Base-by-base conservation (phyloP, 1,284 basidiomycete genomes). In the Mycosarcoma mackinlayi region DNA sequence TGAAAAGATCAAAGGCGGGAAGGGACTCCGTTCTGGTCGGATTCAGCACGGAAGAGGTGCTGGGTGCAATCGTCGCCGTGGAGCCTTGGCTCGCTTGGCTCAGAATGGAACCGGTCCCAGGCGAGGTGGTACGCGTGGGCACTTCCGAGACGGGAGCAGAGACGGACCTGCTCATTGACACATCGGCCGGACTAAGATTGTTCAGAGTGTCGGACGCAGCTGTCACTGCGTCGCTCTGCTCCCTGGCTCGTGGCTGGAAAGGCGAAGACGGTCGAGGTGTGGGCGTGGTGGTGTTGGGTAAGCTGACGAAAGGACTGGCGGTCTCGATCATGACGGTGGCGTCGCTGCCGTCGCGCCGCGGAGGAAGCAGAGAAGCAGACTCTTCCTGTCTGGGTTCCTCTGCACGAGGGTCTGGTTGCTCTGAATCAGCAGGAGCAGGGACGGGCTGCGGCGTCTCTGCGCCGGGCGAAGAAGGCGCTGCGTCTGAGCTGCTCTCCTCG, bases 401-500 rank as follows among this genome's bases (percentile, higher is more conserved):
- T 1, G 18, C 25, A 18, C 28, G 25, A 11, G 47, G 8, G 27
- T 24, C 31, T n/a, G 30, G 16, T 10, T 46, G 34, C 19, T 41
- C 46, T 18, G 25, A 11, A 2, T 35, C 18, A 21, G n/a, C 42
- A 41, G 48, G 24, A 31, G 18, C 1, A 6, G 38, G 1, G 9
- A 16, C 48, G 11, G 63, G 47, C 42, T 48, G 57, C 7, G 63
- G 63, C 28, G 53, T 60, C 2, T 39, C 27, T 5, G 31, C 47
- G 28, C 53, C 48, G 6, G 47, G 47, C 9, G 63, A 60, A n/a
- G 57, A 44, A 13, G 44, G 56, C 16, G 53, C 45, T 38, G 41
- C 55, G n/a, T 69, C 66, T 4, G 66, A 69, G 48, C 45, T 59
- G 51, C 53, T 60, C n/a, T 70, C 67, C 35, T 70, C 67, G 34